Percentiles rank a stretch among this genome's conserved stretches.
These are phyloP conservation scores for Didymella pinodella DNA, from an alignment of 2,329 filamentous ascomycete genomes.

Conservation along the genomic window DNA sequence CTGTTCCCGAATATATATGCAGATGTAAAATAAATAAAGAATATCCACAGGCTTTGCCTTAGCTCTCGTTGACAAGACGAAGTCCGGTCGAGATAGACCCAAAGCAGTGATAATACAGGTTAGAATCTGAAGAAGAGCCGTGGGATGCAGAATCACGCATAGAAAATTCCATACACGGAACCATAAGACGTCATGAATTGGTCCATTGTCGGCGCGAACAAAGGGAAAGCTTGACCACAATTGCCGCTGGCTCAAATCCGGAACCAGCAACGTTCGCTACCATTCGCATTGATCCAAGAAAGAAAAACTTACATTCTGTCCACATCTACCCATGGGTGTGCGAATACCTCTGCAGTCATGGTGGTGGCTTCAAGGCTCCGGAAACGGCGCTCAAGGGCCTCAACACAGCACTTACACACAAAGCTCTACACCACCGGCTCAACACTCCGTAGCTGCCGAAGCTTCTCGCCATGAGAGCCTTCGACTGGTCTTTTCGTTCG, in stretches of 20 bases:
- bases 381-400: constrained; percentile 9
- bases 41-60: background rate
- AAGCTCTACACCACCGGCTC: constrained; percentile 8
- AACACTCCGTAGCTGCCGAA: constrained; percentile 8
- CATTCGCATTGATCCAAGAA: background rate
- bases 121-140: background rate
- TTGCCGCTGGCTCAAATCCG: background rate
- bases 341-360: background rate
- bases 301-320: background rate
- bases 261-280: constrained; percentile 2
- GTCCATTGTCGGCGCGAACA: background rate
- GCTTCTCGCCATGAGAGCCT: background rate
- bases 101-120: background rate
- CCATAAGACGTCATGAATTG: background rate
- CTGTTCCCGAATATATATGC: background rate
- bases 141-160: background rate
- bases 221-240: background rate
- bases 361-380: constrained; percentile 2
- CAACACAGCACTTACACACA: constrained; percentile 2
- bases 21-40: background rate
- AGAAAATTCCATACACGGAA: background rate
- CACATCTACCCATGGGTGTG: constrained; percentile 14
- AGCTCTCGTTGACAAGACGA: background rate
- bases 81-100: background rate
- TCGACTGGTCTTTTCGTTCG: background rate